These are phyloP conservation scores for Trichophyton verrucosum DNA, from an alignment of 2,329 filamentous ascomycete genomes.

Conservation along the genomic window DNA sequence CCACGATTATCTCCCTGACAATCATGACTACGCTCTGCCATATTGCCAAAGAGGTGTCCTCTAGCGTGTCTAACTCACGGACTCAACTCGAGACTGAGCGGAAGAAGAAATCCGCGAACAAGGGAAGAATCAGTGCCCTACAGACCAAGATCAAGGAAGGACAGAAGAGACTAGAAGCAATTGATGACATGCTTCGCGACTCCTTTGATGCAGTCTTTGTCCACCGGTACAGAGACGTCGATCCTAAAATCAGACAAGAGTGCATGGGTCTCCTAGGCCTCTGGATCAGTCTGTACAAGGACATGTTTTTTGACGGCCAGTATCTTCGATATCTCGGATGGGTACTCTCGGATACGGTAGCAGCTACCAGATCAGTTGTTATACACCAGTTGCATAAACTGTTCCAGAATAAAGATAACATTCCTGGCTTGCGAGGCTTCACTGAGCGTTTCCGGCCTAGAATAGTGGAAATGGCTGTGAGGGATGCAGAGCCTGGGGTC, in stretches of 20 bases:
- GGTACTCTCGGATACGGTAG: constrained; percentile 74
- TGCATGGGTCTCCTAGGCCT: constrained; percentile 75
- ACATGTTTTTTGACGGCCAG: constrained; percentile 77
- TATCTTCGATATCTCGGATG: constrained; percentile 92
- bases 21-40: constrained; percentile 67
- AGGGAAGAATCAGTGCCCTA: constrained; percentile 60
- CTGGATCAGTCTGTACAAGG: constrained; percentile 78
- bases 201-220: constrained; percentile 90
- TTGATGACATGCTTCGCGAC: constrained; percentile 63
- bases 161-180: constrained; percentile 54
- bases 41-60: constrained; percentile 57
- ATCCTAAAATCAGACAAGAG: constrained; percentile 75
- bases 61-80: constrained; percentile 60
- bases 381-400: constrained; percentile 69
- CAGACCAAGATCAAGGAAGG: constrained; percentile 60
- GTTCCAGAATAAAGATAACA: constrained; percentile 67
- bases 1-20: constrained; percentile 69
- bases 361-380: constrained; percentile 68
- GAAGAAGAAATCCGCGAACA: constrained; percentile 60
- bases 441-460: constrained; percentile 82
- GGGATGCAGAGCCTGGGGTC: constrained; percentile 69
- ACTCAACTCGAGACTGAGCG: constrained; percentile 69
- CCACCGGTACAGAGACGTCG: constrained; percentile 88
- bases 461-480: constrained; percentile 82
- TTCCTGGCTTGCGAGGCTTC: constrained; percentile 68